Base-by-base conservation (phyloP, 768 basidiomycete species). In the Leccinum barrowsii region DNA sequence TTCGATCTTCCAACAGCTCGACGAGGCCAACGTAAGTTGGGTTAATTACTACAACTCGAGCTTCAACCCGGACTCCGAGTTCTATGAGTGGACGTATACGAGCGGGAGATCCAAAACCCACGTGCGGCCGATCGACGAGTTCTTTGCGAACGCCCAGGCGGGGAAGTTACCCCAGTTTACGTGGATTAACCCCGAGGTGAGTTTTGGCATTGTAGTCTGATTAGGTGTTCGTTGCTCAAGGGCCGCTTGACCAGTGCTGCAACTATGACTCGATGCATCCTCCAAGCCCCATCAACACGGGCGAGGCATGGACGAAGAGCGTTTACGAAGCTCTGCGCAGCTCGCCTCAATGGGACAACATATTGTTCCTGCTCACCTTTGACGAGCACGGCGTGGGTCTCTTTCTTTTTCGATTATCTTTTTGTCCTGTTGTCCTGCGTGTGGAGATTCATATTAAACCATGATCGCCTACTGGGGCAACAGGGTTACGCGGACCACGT, bases 1-100 rank as follows among this genome's bases (percentile, higher is more conserved):
- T 7, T 68, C 68, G 46, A 70, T 68, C 37, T 68, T 68, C 17
- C 67, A 68, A 32, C 67, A 68, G 17, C 63, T 68, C 49, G 68
- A 68, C 24, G 67, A 68, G 22, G 54, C 60, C 22, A 67, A 70
- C 15, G 35, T 68, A 5, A 70, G 59, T 2, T 68, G 67, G 67
- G 37, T 17, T 21, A 68, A 68, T 30, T 70, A 70, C 35, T 68
- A 70, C 42, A 68, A 68, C 55, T 68, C 67, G 1, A 68, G 68
- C 40, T 68, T 68, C 59, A 62, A 65, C 35, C 67, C 67, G 2
- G 67, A 68, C 3, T 46, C 67, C n/a, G 55, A 60, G 2, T 70
- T 68, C 13, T 68, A 68, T 19, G 8, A 10, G 8, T 68, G 67
- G 67, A 68, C 67, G 1, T 10, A 55, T 10, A 52, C 52, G 4